Conservation (phyloP, 169 alveolate genomes). For the Perkinsus marinus region DNA sequence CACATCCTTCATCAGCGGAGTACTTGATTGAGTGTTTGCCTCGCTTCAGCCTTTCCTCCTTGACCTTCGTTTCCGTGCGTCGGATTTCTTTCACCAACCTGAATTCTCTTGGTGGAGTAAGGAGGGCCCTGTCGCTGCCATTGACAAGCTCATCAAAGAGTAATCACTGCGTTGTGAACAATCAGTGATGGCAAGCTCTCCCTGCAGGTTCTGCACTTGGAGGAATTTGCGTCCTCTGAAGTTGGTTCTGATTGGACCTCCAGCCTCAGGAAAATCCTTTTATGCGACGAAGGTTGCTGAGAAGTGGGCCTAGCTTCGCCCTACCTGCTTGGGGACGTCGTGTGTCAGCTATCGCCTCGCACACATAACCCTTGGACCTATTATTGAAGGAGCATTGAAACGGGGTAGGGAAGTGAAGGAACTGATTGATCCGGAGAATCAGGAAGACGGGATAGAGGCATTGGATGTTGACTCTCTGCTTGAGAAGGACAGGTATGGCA, state of each 20-base stretch:
- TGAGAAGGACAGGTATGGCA: not conserved
- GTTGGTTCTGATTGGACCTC: slow-evolving; percentile 55
- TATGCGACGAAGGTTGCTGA: slow-evolving; percentile 29
- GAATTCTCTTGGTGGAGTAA: not conserved
- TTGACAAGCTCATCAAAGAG: not conserved
- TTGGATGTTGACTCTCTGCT: not conserved
- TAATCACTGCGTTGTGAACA: not conserved
- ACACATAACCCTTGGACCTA: not conserved
- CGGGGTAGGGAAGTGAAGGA: not conserved
- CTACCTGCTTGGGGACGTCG: not conserved
- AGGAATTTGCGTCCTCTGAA: slow-evolving; percentile 12
- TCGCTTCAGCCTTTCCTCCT: not conserved
- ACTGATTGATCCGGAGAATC: not conserved
- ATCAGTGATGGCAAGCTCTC: no score
- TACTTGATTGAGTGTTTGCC: no score
- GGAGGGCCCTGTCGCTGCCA: not conserved
- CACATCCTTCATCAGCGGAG: no score
- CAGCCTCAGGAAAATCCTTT: slow-evolving; percentile 49
- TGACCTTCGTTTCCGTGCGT: not conserved
- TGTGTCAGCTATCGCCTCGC: not conserved
- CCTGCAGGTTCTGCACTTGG: not conserved
- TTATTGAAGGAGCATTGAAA: not conserved
- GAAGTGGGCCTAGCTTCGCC: slow-evolving; percentile 1
- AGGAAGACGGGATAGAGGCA: not conserved
- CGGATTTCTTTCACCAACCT: not conserved